phyloP scores from a whole-genome alignment of 306 rosid genomes.

The Alnus glutinosa region DNA sequence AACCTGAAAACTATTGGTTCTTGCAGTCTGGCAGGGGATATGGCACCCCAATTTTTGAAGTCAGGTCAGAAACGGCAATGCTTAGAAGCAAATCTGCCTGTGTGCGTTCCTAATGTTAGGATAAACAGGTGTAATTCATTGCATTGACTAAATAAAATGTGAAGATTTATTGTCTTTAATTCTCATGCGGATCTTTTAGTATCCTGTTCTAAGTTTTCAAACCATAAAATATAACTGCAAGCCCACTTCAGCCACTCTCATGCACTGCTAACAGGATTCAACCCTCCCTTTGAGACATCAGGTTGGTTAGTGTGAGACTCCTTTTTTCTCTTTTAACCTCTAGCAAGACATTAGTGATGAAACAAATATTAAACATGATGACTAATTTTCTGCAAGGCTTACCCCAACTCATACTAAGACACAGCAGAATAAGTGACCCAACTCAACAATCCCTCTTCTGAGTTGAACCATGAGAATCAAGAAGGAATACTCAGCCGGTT shows the following conservation, averaged over 20 bases:
- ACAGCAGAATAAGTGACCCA: too few relatives aligned
- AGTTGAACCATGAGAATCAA: too few relatives aligned
- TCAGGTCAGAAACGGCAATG: slow-evolving; percentile 47
- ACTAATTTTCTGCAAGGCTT: too few relatives aligned
- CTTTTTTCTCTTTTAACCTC: not conserved
- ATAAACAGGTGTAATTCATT: slow-evolving; percentile 5
- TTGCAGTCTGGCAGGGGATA: slow-evolving; percentile 39
- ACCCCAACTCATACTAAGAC: too few relatives aligned
- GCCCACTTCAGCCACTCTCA: not conserved
- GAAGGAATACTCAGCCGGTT: too few relatives aligned
- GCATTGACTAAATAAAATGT: slow-evolving; percentile 10
- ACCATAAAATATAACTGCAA: not conserved
- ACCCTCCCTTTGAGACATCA: not conserved
- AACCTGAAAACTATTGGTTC: slow-evolving; percentile 44
- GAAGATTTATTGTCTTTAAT: not conserved
- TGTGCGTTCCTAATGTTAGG: slow-evolving; percentile 37
- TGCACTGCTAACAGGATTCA: not conserved
- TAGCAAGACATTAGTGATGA: not conserved
- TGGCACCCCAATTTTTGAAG: slow-evolving; percentile 64
- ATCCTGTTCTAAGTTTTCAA: too few relatives aligned
- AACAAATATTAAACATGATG: not conserved
- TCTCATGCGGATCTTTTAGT: too few relatives aligned
- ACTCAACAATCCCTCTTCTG: too few relatives aligned
- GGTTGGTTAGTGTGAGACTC: not conserved
- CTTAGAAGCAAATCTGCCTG: slow-evolving; percentile 52